Evolutionary conservation across 2,329 filamentous ascomycete genomes (phyloP), one percentile per base, ranked within the genome.

Genomic region (Aspergillus candidus): DNA sequence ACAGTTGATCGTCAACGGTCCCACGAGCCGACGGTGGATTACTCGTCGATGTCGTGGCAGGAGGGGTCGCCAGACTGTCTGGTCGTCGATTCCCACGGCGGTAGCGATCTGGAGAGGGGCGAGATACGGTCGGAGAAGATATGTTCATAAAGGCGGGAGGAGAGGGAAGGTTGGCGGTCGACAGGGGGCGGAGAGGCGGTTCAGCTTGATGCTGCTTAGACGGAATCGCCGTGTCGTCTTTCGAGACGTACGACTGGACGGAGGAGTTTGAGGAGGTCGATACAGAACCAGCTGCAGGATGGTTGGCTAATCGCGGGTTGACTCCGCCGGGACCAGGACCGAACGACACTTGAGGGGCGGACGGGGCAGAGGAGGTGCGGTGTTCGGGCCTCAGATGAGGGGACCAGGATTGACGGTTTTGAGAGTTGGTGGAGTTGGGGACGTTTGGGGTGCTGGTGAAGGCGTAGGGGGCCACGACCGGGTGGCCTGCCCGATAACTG

Each of bases 41-140:
- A 32, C 18, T 51, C 10, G 38, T 38, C 29, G 46, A 13, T 10
- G 41, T 32, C 13, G 35, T 30, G 3, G 50, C 33, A 13, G 52
- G 32, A 32, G 53, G 53, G 2, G 47, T 31, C 41, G 59, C 51
- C 13, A 52, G 48, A 51, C 70, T 75, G 53, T 81, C 80, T 12
- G 71, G 67, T 48, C 78, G 73, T 53, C 78, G 77, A 46, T 77
- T 73, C 43, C 75, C 75, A 47, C 89, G 83, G 56, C 89, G 79
- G 63, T 96, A 96, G 47, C 91, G 81, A 63, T 95, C 89, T 1
- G 88, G 87, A 1, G 86, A 82, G 15, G 82, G 73, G 58, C 88
- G 89, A 36, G 73, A 67, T 4, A 76, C 72, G 34, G 82, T 76
- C 41, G 76, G 72, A n/a, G 65, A 61, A 13, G 63, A 58, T 31